phyloP scores from a whole-genome alignment of 805 yeast genomes.

The Candida michaelii region DNA sequence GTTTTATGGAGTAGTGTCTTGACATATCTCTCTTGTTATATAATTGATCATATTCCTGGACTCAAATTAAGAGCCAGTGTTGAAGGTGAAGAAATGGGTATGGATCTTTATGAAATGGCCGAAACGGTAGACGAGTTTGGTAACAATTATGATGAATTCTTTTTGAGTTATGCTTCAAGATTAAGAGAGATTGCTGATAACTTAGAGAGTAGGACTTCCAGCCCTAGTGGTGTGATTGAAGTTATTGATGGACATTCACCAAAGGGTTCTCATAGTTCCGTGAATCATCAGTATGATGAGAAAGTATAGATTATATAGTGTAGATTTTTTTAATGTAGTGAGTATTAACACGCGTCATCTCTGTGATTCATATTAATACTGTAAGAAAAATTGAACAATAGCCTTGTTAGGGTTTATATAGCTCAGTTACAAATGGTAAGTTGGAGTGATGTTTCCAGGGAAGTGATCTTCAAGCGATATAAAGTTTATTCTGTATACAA shows the following conservation, averaged over 20 bases:
- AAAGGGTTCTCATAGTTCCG: constrained; percentile 14
- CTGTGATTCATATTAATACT: no score
- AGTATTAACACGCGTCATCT: no score
- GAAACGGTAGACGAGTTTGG: constrained; percentile 43
- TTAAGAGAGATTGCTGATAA: constrained; percentile 20
- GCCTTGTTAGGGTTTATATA: no score
- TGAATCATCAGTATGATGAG: constrained; percentile 10
- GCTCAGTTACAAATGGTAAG: no score
- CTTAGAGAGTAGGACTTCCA: constrained; percentile 12
- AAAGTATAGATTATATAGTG: no score
- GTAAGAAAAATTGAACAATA: no score
- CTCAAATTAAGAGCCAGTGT: constrained; percentile 42
- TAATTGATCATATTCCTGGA: constrained; percentile 54
- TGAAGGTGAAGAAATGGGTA: constrained; percentile 51
- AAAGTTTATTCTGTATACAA: no score
- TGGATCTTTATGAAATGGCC: constrained; percentile 52
- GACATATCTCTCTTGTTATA: constrained; percentile 43
- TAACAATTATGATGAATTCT: constrained; percentile 30
- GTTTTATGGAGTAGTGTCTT: constrained; percentile 46
- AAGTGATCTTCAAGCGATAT: no score
- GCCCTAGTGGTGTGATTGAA: constrained; percentile 14
- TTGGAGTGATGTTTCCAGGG: no score
- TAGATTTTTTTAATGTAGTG: no score
- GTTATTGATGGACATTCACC: constrained; percentile 19
- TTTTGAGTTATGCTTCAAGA: constrained; percentile 20